Evolutionary conservation across 2,329 filamentous ascomycete species (phyloP), one percentile per base, ranked within the genome.

Genomic region (Xylariaceae sp.): DNA sequence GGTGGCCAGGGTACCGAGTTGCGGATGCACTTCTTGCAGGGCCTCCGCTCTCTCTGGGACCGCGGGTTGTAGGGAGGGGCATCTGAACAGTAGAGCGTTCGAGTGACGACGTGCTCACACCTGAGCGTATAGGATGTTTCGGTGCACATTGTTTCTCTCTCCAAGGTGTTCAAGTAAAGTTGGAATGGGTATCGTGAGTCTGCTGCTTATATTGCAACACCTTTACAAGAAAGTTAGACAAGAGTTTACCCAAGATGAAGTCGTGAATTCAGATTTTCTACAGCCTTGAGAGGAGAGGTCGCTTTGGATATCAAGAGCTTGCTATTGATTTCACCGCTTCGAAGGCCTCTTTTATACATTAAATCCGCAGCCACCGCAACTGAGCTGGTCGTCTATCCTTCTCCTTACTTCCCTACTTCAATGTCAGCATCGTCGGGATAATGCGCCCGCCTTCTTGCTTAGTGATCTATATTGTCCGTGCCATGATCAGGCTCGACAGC

Each of bases 81-180:
- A n/a, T 76, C 72, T 12, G 74, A 61, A 62, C 80, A 83, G 72
- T 78, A 79, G 53, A 74, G 71, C 31, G 73, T 76, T 54, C 76
- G 71, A 14, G 75, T 78, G 57, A 74, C 74, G 63, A 82, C 74
- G 67, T 83, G 80, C 69, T 81, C 79, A 67, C 81, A 83, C 41
- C 76, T 75, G 49, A 83, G 73, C 29, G 76, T 79, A 67, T 82
- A 82, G 43, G 74, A 77, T 49, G 77, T 75, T 58, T 79, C 77
- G 63, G 78, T 79, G 64, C 80, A 83, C 80, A 82, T 82, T 53
- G 31, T 66, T 56, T 50, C 28, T 39, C 19, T 39, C 24, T 17
- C 16, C 49, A 23, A 36, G 29, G 37, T 49, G 8, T 17, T 41
- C 48, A 12, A 23, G 31, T 44, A 12, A 52, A 37, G 4, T 41